Evolutionary conservation across 352 stramenopile species (phyloP).

Genomic region (Plasmopara muralis): DNA sequence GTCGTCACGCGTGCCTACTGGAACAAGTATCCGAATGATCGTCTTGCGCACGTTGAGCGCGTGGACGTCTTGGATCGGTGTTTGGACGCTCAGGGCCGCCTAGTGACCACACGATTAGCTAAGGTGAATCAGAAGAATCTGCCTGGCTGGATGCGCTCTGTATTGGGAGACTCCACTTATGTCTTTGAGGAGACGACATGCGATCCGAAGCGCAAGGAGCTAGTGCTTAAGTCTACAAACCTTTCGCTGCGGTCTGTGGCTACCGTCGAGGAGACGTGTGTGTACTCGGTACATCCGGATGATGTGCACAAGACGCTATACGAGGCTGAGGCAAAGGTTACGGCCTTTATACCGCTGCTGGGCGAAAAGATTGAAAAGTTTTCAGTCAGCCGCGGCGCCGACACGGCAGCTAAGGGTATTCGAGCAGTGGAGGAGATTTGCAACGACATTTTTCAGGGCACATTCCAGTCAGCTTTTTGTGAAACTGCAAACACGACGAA

Average conservation of each 20-base stretch:
- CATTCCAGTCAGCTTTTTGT: conserved; percentile 60
- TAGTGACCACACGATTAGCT: conserved; percentile 60
- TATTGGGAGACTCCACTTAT: conserved; percentile 62
- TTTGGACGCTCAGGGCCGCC: conserved; percentile 56
- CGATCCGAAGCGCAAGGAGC: conserved; percentile 50
- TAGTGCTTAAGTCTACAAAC: conserved; percentile 81
- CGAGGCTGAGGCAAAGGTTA: conserved; percentile 66
- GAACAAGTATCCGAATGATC: conserved; percentile 86
- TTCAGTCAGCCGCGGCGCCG: conserved; percentile 57
- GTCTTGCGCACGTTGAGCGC: conserved; percentile 72
- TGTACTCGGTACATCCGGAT: conserved; percentile 68
- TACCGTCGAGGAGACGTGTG: conserved; percentile 76
- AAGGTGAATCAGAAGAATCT: conserved; percentile 77
- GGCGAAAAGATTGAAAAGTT: conserved; percentile 80
- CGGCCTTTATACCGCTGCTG: conserved; percentile 75
- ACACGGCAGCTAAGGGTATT: conserved; percentile 77
- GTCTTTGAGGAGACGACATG: conserved; percentile 80
- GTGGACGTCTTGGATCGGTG: conserved; percentile 73
- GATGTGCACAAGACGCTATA: conserved; percentile 56
- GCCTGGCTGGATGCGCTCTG: conserved; percentile 61
- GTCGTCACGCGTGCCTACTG: conserved; percentile 82
- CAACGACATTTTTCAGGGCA: conserved; percentile 82
- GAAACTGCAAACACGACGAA: conserved; percentile 22
- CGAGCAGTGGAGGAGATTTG: conserved; percentile 74
- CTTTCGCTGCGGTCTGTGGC: conserved; percentile 69